These are phyloP conservation scores for Jaltomata sinuosa DNA, from an alignment of 257 asterid genomes.

Conservation along the genomic window DNA sequence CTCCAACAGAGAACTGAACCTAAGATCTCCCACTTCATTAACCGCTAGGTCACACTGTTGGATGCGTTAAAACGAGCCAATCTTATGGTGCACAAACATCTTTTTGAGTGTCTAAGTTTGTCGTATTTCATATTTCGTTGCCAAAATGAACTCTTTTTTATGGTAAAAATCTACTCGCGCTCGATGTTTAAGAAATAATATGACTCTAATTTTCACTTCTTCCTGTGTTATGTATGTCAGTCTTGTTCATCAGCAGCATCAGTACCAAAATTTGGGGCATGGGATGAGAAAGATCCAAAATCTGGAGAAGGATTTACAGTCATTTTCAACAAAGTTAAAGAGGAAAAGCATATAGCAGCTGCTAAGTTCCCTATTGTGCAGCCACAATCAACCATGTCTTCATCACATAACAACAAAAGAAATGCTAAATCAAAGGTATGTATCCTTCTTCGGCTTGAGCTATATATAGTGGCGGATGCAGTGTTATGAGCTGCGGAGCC, in stretches of 20 bases:
- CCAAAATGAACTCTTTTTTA: background rate
- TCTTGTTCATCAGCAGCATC: slow-evolving; percentile 49
- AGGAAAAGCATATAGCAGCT: slow-evolving; percentile 66
- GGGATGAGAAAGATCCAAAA: slow-evolving; percentile 65
- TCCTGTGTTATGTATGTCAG: slow-evolving; percentile 13
- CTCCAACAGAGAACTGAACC: no score
- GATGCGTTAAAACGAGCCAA: background rate
- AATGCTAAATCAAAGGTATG: slow-evolving; percentile 32
- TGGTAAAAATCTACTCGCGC: background rate
- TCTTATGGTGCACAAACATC: background rate
- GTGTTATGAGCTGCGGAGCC: no score
- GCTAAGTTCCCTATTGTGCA: slow-evolving; percentile 39
- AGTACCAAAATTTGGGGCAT: slow-evolving; percentile 72
- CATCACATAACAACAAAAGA: slow-evolving; percentile 14
- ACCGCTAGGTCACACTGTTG: background rate
- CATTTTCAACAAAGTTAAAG: slow-evolving; percentile 66
- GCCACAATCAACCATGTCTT: slow-evolving; percentile 8
- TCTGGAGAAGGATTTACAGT: slow-evolving; percentile 70
- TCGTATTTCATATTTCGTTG: background rate
- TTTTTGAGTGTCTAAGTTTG: background rate
- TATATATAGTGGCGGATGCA: background rate
- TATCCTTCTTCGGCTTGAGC: background rate
- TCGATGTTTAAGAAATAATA: background rate
- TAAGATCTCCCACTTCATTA: no score
- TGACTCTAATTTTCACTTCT: background rate